phyloP scores from a whole-genome alignment of 2,329 filamentous ascomycete genomes.

The Fusarium equiseti region DNA sequence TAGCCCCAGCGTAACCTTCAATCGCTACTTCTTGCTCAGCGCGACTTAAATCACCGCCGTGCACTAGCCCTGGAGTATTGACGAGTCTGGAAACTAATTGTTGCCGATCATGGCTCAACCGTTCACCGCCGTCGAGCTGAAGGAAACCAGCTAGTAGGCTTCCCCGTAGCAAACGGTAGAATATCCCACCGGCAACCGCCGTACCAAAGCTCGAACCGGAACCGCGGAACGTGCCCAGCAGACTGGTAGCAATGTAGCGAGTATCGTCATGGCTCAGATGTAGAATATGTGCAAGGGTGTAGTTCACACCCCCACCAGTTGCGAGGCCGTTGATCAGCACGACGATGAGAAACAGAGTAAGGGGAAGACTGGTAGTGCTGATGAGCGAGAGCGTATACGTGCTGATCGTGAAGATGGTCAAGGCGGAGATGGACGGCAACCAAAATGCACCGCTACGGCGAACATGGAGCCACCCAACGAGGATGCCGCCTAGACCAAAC shows the following conservation, averaged over 20 bases:
- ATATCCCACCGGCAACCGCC: slow-evolving; percentile 82
- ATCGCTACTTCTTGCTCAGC: slow-evolving; percentile 61
- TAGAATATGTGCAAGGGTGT: slow-evolving; percentile 82
- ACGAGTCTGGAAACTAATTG: slow-evolving; percentile 61
- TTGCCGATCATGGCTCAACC: slow-evolving; percentile 51
- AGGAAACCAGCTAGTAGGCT: slow-evolving; percentile 70
- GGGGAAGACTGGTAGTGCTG: slow-evolving; percentile 64
- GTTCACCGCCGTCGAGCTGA: slow-evolving; percentile 55
- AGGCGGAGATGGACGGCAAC: slow-evolving; percentile 69
- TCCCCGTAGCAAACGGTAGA: slow-evolving; percentile 70
- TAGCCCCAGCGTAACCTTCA: slow-evolving; percentile 60
- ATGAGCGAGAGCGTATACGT: slow-evolving; percentile 68
- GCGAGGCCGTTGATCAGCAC: slow-evolving; percentile 79
- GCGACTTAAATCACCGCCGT: slow-evolving; percentile 55
- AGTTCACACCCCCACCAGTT: slow-evolving; percentile 81
- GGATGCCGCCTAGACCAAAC: slow-evolving; percentile 78
- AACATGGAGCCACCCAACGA: slow-evolving; percentile 82
- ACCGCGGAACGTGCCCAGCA: slow-evolving; percentile 83
- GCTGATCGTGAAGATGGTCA: slow-evolving; percentile 71
- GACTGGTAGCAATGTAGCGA: slow-evolving; percentile 80
- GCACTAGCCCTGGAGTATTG: slow-evolving; percentile 65
- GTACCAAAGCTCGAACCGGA: slow-evolving; percentile 86
- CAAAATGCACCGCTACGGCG: slow-evolving; percentile 80
- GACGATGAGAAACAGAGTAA: slow-evolving; percentile 66
- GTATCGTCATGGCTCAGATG: slow-evolving; percentile 75